Evolutionary conservation across 805 yeast genomes (phyloP), one percentile per base, ranked within the genome.

Genomic region (Candida silvicultrix): DNA sequence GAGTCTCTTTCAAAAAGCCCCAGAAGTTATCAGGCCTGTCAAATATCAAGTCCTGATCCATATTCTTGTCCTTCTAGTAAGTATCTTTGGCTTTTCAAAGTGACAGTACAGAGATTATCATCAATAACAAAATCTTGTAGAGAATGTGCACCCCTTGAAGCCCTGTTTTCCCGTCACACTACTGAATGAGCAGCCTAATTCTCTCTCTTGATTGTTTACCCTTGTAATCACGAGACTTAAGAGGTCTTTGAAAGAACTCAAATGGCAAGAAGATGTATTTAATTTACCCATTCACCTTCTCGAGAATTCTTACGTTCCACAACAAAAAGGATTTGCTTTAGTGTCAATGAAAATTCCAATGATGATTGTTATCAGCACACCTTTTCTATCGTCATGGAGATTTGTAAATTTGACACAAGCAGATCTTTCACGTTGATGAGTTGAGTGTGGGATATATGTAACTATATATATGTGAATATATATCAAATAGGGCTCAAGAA

Each of bases 1-100:
- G 42, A 16, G 52, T 40, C 44, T 45, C 47, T 38, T 39, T 16
- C 4, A 44, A 6, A 16, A 16, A 39, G 5, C 16, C n/a, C 46
- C 46, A 44, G 22, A 44, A 44, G 18, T n/a, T 4, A 2, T 22
- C 35, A 9, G 19, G 5, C 6, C 21, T 10, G 5, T 20, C 18
- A 14, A 37, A 20, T 37, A 37, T 18, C 34, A 14, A 36, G 18
- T 31, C 37, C 7, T 29, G 3, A 10, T 19, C 23, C 22, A 18
- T 15, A n/a, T n/a, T 29, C 32, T 29, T 29, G 12, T 10, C n/a
- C n/a, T n/a, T n/a, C n/a, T n/a, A n/a, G 32, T 29, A 29, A 11
- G 32, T 11, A 9, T 4, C 12, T 23, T 9, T 6, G 25, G 25
- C 25, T 9, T 5, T n/a, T 23, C 25, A 28, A 28, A 8, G 31